Evolutionary conservation across 441 rosid species (phyloP).

Genomic region (Populus trichocarpa): DNA sequence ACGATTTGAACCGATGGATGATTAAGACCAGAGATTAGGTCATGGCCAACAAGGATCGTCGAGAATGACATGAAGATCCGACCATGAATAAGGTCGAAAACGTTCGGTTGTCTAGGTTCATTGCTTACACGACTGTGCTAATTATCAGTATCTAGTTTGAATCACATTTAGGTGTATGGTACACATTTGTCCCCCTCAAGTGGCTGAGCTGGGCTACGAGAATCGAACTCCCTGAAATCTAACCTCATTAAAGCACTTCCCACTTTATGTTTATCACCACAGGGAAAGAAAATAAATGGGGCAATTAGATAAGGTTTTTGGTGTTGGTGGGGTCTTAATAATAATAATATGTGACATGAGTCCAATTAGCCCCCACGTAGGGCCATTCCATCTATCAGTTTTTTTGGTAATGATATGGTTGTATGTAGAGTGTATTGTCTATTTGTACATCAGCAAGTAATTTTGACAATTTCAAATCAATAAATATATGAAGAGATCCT

Average conservation of each 20-base stretch:
- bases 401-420: not conserved
- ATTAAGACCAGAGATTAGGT: not conserved
- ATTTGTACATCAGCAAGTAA: not conserved
- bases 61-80: conserved; percentile 2
- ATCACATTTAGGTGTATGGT: conserved; percentile 19
- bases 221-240: conserved; percentile 5
- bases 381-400: conserved; percentile 30
- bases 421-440: not conserved
- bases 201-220: conserved; percentile 18
- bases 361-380: conserved; percentile 39
- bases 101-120: conserved; percentile 25
- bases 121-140: conserved; percentile 7
- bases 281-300: not conserved
- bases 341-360: conserved; percentile 29
- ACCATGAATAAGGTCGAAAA: not conserved
- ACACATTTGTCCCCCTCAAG: conserved; percentile 18
- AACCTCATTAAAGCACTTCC: conserved; percentile 19
- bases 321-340: conserved; percentile 22
- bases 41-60: not conserved
- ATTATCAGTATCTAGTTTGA: conserved; percentile 3
- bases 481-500: not conserved
- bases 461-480: not conserved
- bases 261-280: conserved; percentile 26
- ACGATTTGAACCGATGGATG: not conserved
- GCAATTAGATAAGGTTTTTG: conserved; percentile 32